A percentile compares a stretch with the other conserved stretches of the same genome.
Conservation (phyloP, 139 green algal species). For the Chlamydomonas sphaeroides region DNA sequence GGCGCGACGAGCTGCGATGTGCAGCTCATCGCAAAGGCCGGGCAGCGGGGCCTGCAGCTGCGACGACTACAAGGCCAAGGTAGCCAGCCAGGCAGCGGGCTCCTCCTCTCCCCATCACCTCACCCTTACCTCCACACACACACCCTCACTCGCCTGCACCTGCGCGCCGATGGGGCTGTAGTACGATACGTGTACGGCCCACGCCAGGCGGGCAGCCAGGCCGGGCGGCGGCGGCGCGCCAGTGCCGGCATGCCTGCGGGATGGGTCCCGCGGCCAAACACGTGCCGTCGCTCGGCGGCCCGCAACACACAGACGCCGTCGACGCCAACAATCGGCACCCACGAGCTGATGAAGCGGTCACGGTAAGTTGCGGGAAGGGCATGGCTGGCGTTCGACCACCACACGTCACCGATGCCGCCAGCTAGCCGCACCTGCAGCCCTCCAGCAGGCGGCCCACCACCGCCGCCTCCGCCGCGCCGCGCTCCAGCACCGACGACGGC, state of each 20-base stretch:
- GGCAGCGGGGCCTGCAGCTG: too few relatives aligned
- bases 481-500: constrained; percentile 23
- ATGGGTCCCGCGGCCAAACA: too few relatives aligned
- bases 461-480: neutral
- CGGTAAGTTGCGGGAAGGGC: too few relatives aligned
- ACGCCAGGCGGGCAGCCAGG: neutral
- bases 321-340: neutral
- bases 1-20: too few relatives aligned
- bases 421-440: neutral
- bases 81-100: neutral
- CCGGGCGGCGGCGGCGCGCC: neutral
- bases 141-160: neutral
- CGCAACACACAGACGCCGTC: neutral
- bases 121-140: neutral
- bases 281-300: too few relatives aligned
- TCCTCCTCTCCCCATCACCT: neutral
- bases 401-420: neutral
- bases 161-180: constrained; percentile 34
- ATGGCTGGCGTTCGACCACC: neutral
- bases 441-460: neutral
- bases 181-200: constrained; percentile 2
- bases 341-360: neutral
- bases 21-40: neutral
- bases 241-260: neutral
- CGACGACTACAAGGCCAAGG: neutral